These are phyloP conservation scores for Lachancea quebecensis DNA, from an alignment of 805 yeast genomes.

Conservation along the genomic window DNA sequence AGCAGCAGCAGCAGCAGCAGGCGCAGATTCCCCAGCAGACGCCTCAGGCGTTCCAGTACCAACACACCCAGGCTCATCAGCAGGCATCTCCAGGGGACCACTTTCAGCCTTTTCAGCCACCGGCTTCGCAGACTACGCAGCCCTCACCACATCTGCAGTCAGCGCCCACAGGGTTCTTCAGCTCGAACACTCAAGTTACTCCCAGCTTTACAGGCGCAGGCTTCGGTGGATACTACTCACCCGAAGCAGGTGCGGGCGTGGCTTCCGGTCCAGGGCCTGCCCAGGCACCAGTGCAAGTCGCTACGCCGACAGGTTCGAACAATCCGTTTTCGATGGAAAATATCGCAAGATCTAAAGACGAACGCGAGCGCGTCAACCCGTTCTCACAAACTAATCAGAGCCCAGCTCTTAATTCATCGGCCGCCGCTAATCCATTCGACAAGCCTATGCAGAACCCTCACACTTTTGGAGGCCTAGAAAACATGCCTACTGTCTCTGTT, in stretches of 20 bases:
- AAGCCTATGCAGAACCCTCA: constrained; percentile 7
- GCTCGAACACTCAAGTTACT: constrained; percentile 24
- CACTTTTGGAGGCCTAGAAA: constrained; percentile 12
- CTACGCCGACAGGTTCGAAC: constrained; percentile 27
- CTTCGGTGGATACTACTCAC: constrained; percentile 43
- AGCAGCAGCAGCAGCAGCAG: constrained; percentile 21
- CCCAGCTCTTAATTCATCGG: background rate
- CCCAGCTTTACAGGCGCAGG: constrained; percentile 49
- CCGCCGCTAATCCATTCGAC: constrained; percentile 8
- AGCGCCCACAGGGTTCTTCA: constrained; percentile 23
- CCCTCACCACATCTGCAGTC: constrained; percentile 22
- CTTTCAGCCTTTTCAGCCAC: constrained; percentile 9
- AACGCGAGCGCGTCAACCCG: constrained; percentile 16
- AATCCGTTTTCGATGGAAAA: constrained; percentile 35
- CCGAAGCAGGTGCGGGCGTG: constrained; percentile 5
- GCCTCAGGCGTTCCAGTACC: constrained; percentile 14
- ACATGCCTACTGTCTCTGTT: constrained; percentile 9
- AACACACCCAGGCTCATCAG: constrained; percentile 17
- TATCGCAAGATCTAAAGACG: constrained; percentile 16
- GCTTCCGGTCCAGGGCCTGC: constrained; percentile 3
- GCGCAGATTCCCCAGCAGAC: constrained; percentile 18
- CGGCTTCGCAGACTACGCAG: background rate
- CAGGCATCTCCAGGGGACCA: background rate
- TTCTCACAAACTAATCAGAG: constrained; percentile 14
- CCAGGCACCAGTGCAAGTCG: constrained; percentile 10